Evolutionary conservation across 305 asterid species (phyloP), one percentile per base, ranked within the genome.

Genomic region (Fraxinus sp.): DNA sequence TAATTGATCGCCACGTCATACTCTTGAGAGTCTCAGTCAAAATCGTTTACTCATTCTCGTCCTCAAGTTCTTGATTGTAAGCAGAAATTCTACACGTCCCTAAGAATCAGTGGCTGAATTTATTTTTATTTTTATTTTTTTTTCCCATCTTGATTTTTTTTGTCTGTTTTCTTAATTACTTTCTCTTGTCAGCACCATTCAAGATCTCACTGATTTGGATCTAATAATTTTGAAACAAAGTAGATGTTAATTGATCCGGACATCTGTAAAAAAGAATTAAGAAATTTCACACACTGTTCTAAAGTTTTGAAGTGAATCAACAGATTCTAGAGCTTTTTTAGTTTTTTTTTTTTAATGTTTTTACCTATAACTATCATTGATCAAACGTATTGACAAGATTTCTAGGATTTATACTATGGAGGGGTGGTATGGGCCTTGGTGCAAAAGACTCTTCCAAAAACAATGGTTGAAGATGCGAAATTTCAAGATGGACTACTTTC

Each of bases 1-100:
- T 39, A 80, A 74, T 62, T 39, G 80, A 78, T 22, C 37, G 41
- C 79, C 79, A 76, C 79, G 79, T 41, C 68, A 44, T 6, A 39
- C 16, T 8, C 20, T 4, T 0, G 11, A 20, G 37, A 9, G 28
- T 39, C 22, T 37, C 1, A 62, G 72, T 62, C 72, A 62, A 62
- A 6, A 24, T 62, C 72, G 72, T 22, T 62, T 62, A 62, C 72
- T 62, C 33, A 62, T 22, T 9, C 72, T 62, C 72, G 72, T 8
- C 72, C 72, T 62, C 72, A 62, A 62, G 11, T 62, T 20, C 14
- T 62, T 24, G 72, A 62, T 7, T 24, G 30, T 22, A 62, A 20
- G 32, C 72, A 62, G 33, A 62, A 22, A 62, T 20, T 22, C 26
- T 62, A 22, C 72, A 62, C 72, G 72, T 62, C 72, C 72, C 72